These are phyloP conservation scores for Cystobasidium pallidum DNA, from an alignment of 1,284 basidiomycete species.

Conservation along the genomic window DNA sequence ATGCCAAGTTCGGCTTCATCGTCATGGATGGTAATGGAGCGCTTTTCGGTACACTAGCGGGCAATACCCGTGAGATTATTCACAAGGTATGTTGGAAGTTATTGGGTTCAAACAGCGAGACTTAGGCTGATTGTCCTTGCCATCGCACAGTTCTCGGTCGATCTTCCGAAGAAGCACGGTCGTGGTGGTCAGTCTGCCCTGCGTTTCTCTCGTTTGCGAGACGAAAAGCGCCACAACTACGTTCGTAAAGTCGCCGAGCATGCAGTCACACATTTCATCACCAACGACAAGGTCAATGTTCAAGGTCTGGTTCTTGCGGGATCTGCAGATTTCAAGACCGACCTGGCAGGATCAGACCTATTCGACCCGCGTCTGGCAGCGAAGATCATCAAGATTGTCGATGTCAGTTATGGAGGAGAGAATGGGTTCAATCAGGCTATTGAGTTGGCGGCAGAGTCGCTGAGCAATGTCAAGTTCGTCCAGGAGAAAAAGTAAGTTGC, in stretches of 20 bases:
- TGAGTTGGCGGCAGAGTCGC: conserved; percentile 90
- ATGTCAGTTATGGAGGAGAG: conserved; percentile 98
- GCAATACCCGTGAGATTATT: conserved; percentile 94
- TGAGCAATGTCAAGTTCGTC: conserved; percentile 98
- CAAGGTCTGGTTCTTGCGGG: conserved; percentile 96
- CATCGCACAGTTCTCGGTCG: conserved; percentile 74
- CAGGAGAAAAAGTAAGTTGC: conserved; percentile 79
- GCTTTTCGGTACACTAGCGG: conserved; percentile 92
- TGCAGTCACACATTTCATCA: conserved; percentile 97
- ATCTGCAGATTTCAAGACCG: conserved; percentile 98
- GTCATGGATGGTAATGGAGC: conserved; percentile 99
- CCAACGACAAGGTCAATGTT: conserved; percentile 97
- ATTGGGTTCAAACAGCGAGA: too few species aligned
- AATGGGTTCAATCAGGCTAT: conserved; percentile 99
- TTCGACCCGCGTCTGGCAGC: conserved; percentile 85
- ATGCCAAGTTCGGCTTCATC: conserved; percentile 98
- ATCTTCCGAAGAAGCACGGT: conserved; percentile 95
- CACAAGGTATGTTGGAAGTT: conserved; percentile 68
- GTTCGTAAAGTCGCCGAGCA: conserved; percentile 97
- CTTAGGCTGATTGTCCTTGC: background rate
- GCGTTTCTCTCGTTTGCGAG: conserved; percentile 99
- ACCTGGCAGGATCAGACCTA: conserved; percentile 93
- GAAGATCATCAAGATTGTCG: conserved; percentile 95
- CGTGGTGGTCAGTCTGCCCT: conserved; percentile 99
- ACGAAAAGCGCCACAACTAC: conserved; percentile 99